These are phyloP conservation scores for Sugiyamaella novakii DNA, from an alignment of 1,139 yeast genomes.

Conservation along the genomic window DNA sequence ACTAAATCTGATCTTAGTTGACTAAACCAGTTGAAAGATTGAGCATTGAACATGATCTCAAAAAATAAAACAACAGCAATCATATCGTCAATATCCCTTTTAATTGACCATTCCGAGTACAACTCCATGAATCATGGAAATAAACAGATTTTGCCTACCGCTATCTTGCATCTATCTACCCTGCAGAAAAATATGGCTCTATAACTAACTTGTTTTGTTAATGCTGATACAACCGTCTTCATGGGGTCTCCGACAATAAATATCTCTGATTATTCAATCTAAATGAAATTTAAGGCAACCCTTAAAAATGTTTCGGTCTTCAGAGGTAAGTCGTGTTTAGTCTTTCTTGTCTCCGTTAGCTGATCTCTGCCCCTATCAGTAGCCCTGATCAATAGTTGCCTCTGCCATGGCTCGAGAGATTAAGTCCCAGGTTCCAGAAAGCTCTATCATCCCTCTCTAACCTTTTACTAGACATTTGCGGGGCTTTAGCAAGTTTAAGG, in stretches of 20 bases:
- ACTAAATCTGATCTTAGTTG: too few relatives aligned
- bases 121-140: not conserved
- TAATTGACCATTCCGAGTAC: too few relatives aligned
- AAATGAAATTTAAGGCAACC: conserved; percentile 12
- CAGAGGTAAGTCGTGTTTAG: not conserved
- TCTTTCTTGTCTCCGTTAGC: not conserved
- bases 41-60: too few relatives aligned
- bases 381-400: too few relatives aligned
- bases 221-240: too few relatives aligned
- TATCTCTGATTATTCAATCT: too few relatives aligned
- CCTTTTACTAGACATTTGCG: conserved; percentile 31
- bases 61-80: too few relatives aligned
- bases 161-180: not conserved
- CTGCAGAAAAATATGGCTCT: not conserved
- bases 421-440: not conserved
- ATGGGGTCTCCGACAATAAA: too few relatives aligned
- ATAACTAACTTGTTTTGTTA: not conserved
- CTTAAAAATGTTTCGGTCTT: conserved; percentile 10
- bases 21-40: too few relatives aligned
- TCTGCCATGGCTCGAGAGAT: not conserved
- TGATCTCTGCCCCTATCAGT: too few relatives aligned
- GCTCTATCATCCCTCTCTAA: not conserved
- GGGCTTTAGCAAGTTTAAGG: conserved; percentile 32
- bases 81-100: too few relatives aligned
- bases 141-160: too few relatives aligned